Evolutionary conservation across 257 asterid genomes (phyloP).

Genomic region (Nicotiana paniculata): DNA sequence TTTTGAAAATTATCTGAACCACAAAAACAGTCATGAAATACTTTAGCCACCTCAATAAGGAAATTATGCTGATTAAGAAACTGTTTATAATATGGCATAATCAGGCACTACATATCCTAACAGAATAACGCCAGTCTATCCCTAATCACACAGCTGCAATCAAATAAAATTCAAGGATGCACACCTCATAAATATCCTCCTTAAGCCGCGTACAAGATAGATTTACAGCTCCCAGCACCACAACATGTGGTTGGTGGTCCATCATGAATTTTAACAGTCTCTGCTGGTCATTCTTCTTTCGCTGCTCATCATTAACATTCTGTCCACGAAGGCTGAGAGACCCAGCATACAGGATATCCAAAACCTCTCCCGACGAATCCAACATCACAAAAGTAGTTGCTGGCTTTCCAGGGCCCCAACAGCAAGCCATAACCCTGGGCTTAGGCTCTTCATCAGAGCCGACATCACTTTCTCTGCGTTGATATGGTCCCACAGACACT

Average conservation of each 20-base stretch:
- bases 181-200: conserved; percentile 96
- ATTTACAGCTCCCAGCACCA: conserved; percentile 90
- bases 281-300: conserved; percentile 92
- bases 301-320: conserved; percentile 78
- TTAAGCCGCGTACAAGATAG: conserved; percentile 81
- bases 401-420: conserved; percentile 99
- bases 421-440: conserved; percentile 98
- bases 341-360: conserved; percentile 81
- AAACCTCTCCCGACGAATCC: conserved; percentile 95
- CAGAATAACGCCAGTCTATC: not conserved
- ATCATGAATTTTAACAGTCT: conserved; percentile 90
- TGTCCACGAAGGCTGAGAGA: conserved; percentile 84
- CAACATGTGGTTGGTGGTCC: conserved; percentile 97
- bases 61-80: not conserved
- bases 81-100: not conserved
- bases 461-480: conserved; percentile 66
- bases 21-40: not conserved
- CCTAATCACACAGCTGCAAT: not conserved
- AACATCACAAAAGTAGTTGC: conserved; percentile 94
- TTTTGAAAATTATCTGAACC: conserved; percentile 81
- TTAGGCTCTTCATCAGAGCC: conserved; percentile 77
- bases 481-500: conserved; percentile 85
- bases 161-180: not conserved
- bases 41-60: not conserved
- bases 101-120: not conserved